Percentiles rank a stretch among this genome's conserved stretches.
Conservation (phyloP, 2,329 filamentous ascomycete genomes). For the Diaporthe sp. region DNA sequence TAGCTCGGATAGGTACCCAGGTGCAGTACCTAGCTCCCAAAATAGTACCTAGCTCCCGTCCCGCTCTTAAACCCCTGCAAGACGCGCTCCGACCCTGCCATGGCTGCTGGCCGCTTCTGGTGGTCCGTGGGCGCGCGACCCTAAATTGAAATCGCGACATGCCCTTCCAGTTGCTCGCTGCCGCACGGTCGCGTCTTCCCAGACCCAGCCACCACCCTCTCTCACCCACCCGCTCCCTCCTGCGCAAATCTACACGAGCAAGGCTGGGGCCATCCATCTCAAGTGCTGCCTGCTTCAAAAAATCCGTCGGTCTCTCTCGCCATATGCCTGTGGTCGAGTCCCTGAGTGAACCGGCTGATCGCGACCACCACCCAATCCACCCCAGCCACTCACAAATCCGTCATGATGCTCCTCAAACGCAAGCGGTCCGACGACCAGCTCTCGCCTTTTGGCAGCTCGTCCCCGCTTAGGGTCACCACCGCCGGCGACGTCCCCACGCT, state of each 20-base stretch:
- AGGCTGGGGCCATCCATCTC: background rate
- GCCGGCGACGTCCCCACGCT: slow-evolving; percentile 48
- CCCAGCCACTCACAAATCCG: background rate
- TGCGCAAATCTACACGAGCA: background rate
- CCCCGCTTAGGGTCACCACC: slow-evolving; percentile 50
- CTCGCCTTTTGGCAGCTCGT: slow-evolving; percentile 58
- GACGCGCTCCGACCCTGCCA: slow-evolving; percentile 25
- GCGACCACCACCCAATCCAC: background rate
- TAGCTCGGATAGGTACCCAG: no score
- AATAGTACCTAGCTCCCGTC: background rate
- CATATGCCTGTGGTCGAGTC: background rate
- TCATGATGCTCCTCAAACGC: slow-evolving; percentile 71
- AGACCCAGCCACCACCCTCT: background rate
- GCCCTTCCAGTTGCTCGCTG: background rate
- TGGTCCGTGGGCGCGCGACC: background rate
- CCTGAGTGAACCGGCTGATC: background rate
- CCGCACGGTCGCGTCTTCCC: slow-evolving; percentile 29
- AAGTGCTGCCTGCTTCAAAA: background rate
- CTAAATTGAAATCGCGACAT: slow-evolving; percentile 33
- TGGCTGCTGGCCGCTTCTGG: no score
- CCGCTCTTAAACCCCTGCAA: slow-evolving; percentile 17
- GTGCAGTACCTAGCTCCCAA: no score
- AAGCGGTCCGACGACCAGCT: slow-evolving; percentile 74
- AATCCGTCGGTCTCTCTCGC: background rate
- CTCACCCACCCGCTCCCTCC: background rate